Percentiles rank a stretch among this genome's conserved stretches.
phyloP scores from a whole-genome alignment of 306 rosid genomes.

The Arachis hypogaea region DNA sequence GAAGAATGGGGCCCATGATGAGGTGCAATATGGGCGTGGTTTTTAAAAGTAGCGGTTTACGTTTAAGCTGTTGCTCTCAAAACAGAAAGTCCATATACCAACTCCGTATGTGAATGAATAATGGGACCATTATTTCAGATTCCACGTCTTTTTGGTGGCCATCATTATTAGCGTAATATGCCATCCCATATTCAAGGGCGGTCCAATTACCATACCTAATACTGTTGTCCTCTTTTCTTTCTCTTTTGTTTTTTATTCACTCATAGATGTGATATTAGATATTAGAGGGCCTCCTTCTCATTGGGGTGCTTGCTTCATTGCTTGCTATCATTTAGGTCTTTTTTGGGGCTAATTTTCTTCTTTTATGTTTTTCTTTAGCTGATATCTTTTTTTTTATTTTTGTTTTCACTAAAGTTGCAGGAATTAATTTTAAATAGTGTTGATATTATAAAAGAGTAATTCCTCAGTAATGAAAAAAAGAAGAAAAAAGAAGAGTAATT shows the following conservation, averaged over 20 bases:
- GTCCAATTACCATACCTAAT: neutral
- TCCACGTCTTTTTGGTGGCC: neutral
- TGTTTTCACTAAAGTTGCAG: no score
- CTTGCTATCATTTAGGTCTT: slow-evolving; percentile 17
- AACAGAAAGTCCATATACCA: neutral
- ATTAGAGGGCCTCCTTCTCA: slow-evolving; percentile 19
- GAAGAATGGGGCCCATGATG: slow-evolving; percentile 7
- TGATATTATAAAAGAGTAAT: no score
- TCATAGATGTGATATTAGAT: slow-evolving; percentile 15
- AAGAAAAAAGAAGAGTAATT: no score
- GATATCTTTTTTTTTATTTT: no score
- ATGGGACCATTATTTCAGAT: neutral
- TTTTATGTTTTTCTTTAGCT: no score
- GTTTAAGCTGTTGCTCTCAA: neutral
- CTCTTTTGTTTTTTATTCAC: slow-evolving; percentile 13
- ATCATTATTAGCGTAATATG: neutral
- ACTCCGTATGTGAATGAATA: neutral
- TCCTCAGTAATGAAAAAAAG: no score
- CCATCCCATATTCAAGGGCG: neutral
- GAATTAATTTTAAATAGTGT: no score
- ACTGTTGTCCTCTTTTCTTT: slow-evolving; percentile 1
- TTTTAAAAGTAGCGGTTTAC: slow-evolving; percentile 8
- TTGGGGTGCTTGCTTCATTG: neutral
- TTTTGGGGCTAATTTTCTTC: no score
- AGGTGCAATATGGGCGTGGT: neutral